Evolutionary conservation across 805 yeast genomes (phyloP).

Genomic region (Candida nonsorbophila): DNA sequence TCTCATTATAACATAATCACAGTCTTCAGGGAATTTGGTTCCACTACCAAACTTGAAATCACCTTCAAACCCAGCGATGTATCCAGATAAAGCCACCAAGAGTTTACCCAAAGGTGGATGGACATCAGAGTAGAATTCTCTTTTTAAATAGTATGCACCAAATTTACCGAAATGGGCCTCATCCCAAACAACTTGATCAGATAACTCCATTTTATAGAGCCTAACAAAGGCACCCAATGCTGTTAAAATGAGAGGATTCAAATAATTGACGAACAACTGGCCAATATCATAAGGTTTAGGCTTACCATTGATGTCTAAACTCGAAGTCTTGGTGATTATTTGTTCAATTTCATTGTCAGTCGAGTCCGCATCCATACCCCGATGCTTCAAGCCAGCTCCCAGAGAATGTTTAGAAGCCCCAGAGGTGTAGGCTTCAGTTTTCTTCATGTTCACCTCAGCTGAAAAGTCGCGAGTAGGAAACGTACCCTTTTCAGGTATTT

Average conservation of each 20-base stretch:
- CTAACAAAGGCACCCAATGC: slow-evolving; percentile 45
- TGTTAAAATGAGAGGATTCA: slow-evolving; percentile 30
- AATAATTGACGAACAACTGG: slow-evolving; percentile 8
- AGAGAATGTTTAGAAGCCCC: not conserved
- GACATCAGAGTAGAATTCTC: slow-evolving; percentile 91
- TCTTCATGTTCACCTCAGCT: slow-evolving; percentile 1
- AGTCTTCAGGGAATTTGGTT: slow-evolving; percentile 63
- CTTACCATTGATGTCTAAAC: slow-evolving; percentile 8
- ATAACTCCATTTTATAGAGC: slow-evolving; percentile 67
- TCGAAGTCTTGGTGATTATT: slow-evolving; percentile 16
- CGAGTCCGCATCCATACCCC: slow-evolving; percentile 1
- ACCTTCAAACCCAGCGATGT: slow-evolving; percentile 82
- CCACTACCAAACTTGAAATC: slow-evolving; percentile 88
- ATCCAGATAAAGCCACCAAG: slow-evolving; percentile 85
- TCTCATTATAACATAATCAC: slow-evolving; percentile 83
- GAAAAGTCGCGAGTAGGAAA: not conserved
- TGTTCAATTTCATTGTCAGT: slow-evolving; percentile 14
- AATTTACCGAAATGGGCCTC: slow-evolving; percentile 98
- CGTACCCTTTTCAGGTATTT: no score
- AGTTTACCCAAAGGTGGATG: slow-evolving; percentile 97
- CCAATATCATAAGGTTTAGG: slow-evolving; percentile 4
- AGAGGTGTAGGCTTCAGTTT: slow-evolving; percentile 2
- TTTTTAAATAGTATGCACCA: slow-evolving; percentile 83
- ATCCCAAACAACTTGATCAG: slow-evolving; percentile 87
- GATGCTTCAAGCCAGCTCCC: not conserved